phyloP scores from a whole-genome alignment of 176 grass and related monocot species.

The Triticum aestivum region IWGSC_CS_RefSeq_v2.1 NC_057800.1:304712785-304713284 shows the following conservation, averaged over 20 bases:
- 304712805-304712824: too few relatives aligned
- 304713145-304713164: not conserved
- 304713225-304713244: too few relatives aligned
- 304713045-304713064: not conserved
- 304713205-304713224: not conserved
- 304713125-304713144: not conserved
- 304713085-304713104: not conserved
- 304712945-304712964: not conserved
- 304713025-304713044: not conserved
- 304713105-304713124: not conserved
- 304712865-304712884: not conserved
- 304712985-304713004: not conserved
- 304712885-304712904: not conserved
- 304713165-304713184: not conserved
- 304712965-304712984: not conserved
- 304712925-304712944: not conserved
- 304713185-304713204: not conserved
- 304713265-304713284: too few relatives aligned
- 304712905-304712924: not conserved
- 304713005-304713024: not conserved
- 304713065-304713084: not conserved
- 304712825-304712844: too few relatives aligned
- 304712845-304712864: not conserved
- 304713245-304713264: too few relatives aligned
- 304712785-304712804: too few relatives aligned